Conservation (phyloP, 2,329 filamentous ascomycete species). For the Chaetomium globosum region DNA sequence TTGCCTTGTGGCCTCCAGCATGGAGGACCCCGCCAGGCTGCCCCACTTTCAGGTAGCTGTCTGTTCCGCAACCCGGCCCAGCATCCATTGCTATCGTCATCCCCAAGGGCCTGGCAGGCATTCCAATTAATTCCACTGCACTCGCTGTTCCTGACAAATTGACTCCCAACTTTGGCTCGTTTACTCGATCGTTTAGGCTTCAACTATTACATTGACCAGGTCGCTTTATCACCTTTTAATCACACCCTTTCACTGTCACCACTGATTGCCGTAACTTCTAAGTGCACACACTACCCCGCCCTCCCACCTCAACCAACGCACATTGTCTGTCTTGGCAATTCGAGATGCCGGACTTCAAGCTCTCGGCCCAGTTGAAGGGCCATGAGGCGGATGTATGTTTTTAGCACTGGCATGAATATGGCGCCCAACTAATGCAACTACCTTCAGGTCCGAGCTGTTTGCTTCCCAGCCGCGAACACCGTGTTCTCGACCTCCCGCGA, state of each 20-base stretch:
- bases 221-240: background rate
- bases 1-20: background rate
- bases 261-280: background rate
- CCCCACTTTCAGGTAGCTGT: slow-evolving; percentile 19
- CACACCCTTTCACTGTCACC: background rate
- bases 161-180: background rate
- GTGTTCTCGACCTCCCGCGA: slow-evolving; percentile 89
- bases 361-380: slow-evolving; percentile 84
- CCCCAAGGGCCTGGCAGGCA: slow-evolving; percentile 9
- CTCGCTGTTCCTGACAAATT: slow-evolving; percentile 32
- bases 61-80: slow-evolving; percentile 3
- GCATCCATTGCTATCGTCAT: slow-evolving; percentile 8
- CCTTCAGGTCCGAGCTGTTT: slow-evolving; percentile 78
- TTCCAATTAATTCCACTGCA: slow-evolving; percentile 33
- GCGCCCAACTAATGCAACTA: slow-evolving; percentile 29
- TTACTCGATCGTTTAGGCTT: background rate
- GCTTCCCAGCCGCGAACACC: slow-evolving; percentile 71
- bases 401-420: background rate
- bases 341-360: slow-evolving; percentile 80
- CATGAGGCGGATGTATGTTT: slow-evolving; percentile 85
- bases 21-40: background rate
- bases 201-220: background rate
- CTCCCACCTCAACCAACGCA: background rate
- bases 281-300: slow-evolving; percentile 17
- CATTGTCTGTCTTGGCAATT: background rate